Evolutionary conservation across 2,329 filamentous ascomycete genomes (phyloP), one percentile per base, ranked within the genome.

Genomic region (Nigrograna mackinnonii): DNA sequence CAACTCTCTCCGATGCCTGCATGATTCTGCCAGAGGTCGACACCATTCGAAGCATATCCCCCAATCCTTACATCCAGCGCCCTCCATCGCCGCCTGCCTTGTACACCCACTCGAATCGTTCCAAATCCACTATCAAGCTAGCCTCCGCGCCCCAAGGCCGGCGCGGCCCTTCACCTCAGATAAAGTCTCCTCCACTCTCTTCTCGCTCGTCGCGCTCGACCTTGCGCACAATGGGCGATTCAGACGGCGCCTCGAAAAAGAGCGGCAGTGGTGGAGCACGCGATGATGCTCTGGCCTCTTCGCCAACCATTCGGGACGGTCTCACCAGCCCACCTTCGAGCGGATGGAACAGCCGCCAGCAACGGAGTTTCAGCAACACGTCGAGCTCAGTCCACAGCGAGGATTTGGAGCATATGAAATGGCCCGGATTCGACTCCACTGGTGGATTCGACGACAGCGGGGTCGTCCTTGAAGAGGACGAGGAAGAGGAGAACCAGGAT

Each of bases 1-100:
- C 91, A 35, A 95, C 91, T 2, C 75, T 96, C 59, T 95, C 90
- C 42, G 95, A 96, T 68, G 90, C 91, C 39, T 91, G 95, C 67
- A 91, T 96, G 89, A 95, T 96, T 58, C 75, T 96, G 39, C 91
- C 91, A 47, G 84, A 87, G 40, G 50, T 50, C 39, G 52, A 59
- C 30, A 32, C 47, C 35, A 44, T 54, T 32, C 67, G 66, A 74
- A 66, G 70, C 79, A 61, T 74, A 77, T 64, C 72, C 77, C 62
- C 70, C 58, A 69, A 71, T 60, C 72, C 78, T 44, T 76, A 77
- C 46, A 75, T 78, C 17, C 55, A 57, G 44, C 71, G 71, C 26
- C 64, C 76, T 24, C 74, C 73, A 17, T 70, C 72, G 52, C 67
- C 67, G 16, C 57, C 65, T 4, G 57, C 47, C 12, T 40, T 68